Evolutionary conservation across 805 yeast species (phyloP).

Genomic region (Saccharomycopsis capsularis): DNA sequence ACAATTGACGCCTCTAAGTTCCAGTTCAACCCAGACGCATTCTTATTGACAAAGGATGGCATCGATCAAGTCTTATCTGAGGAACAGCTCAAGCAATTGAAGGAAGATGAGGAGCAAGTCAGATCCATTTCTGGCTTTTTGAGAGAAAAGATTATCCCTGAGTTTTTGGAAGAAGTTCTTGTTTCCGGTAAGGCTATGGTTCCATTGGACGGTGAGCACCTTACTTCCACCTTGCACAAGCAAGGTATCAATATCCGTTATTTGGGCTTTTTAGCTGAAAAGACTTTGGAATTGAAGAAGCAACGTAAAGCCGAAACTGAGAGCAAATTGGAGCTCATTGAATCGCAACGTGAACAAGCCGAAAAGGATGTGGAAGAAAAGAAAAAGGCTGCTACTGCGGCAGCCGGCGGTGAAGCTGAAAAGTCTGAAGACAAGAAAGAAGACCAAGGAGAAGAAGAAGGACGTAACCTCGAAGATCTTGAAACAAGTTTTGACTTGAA

Average conservation of each 20-base stretch:
- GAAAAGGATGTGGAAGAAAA: slow-evolving; percentile 29
- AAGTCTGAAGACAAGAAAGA: slow-evolving; percentile 22
- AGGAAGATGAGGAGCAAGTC: slow-evolving; percentile 51
- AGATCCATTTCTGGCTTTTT: slow-evolving; percentile 65
- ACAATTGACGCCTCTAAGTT: slow-evolving; percentile 47
- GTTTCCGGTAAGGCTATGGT: slow-evolving; percentile 41
- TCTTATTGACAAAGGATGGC: slow-evolving; percentile 35
- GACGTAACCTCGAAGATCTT: slow-evolving; percentile 20
- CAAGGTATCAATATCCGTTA: slow-evolving; percentile 87
- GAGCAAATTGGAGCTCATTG: slow-evolving; percentile 28
- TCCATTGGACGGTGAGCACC: slow-evolving; percentile 79
- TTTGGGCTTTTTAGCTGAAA: slow-evolving; percentile 55
- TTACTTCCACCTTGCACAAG: slow-evolving; percentile 62
- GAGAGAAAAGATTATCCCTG: slow-evolving; percentile 51
- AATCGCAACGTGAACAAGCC: slow-evolving; percentile 28
- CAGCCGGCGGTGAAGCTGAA: slow-evolving; percentile 25
- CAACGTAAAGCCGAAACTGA: slow-evolving; percentile 17
- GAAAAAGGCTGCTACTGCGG: slow-evolving; percentile 25
- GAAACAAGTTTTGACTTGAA: slow-evolving; percentile 11
- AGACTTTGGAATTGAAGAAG: slow-evolving; percentile 25
- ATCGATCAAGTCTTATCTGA: slow-evolving; percentile 31
- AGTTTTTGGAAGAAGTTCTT: slow-evolving; percentile 47
- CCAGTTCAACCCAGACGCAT: slow-evolving; percentile 76
- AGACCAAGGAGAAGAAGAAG: slow-evolving; percentile 23
- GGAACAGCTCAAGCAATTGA: slow-evolving; percentile 31